A percentile compares a stretch with the other conserved stretches of the same genome.
Evolutionary conservation across 176 grass and related monocot species (phyloP).

Genomic region (Carex scoparia): DNA sequence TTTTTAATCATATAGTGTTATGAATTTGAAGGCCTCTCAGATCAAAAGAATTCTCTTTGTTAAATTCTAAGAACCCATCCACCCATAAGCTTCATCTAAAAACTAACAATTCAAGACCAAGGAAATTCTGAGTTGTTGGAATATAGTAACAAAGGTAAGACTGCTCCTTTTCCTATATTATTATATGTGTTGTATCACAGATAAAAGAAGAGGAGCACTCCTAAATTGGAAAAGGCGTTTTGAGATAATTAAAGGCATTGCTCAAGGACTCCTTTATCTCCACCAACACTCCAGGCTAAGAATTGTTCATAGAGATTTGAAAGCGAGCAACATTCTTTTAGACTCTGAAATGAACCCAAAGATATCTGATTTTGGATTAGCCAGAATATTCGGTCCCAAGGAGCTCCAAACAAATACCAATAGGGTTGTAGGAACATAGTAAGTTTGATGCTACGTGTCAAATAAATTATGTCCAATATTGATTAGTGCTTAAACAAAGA

Average conservation of each 20-base stretch:
- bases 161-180: background rate
- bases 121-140: background rate
- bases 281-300: background rate
- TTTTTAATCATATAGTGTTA: background rate
- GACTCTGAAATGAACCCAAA: conserved; percentile 17
- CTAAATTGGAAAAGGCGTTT: conserved; percentile 13
- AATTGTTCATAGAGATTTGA: conserved; percentile 7
- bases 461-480: too few species aligned
- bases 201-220: background rate
- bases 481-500: too few species aligned
- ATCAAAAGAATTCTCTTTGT: background rate
- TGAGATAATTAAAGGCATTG: conserved; percentile 13
- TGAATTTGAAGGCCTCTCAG: background rate
- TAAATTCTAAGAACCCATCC: background rate
- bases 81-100: background rate
- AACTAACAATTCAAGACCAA: background rate
- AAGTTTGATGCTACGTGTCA: background rate
- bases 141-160: background rate
- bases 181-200: background rate
- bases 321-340: conserved; percentile 11
- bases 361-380: conserved; percentile 21
- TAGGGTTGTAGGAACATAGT: conserved; percentile 6
- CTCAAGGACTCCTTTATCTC: conserved; percentile 9
- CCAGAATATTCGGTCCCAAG: conserved; percentile 3
- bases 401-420: background rate